These are phyloP conservation scores for Monosporascus cannonballus DNA, from an alignment of 2,329 filamentous ascomycete genomes.

Conservation along the genomic window DNA sequence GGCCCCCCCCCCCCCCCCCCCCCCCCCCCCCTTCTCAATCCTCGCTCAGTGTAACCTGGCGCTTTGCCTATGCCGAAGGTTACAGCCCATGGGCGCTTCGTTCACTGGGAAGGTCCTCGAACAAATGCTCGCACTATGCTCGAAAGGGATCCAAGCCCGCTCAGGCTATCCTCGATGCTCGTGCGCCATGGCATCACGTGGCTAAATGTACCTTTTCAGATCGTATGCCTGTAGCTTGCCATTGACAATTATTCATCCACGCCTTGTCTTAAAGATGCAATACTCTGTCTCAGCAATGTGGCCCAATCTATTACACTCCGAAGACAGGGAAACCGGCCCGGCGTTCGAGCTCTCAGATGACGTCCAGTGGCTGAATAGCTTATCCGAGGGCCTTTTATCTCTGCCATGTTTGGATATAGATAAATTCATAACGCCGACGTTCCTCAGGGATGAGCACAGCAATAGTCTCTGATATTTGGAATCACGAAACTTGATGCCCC, in stretches of 20 bases:
- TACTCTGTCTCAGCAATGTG: conserved; percentile 39
- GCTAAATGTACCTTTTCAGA: conserved; percentile 56
- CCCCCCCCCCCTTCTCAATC: no score
- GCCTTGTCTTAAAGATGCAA: conserved; percentile 41
- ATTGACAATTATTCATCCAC: conserved; percentile 47
- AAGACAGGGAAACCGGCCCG: neutral
- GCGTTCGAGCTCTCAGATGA: neutral
- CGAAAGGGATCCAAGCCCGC: conserved; percentile 42
- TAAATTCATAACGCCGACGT: neutral
- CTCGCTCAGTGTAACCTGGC: conserved; percentile 49
- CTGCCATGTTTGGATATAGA: neutral
- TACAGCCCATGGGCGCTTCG: conserved; percentile 43
- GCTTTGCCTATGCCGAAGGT: conserved; percentile 48
- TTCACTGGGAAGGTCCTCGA: conserved; percentile 37
- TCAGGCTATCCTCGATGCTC: conserved; percentile 35
- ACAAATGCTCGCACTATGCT: conserved; percentile 39
- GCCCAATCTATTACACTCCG: conserved; percentile 31
- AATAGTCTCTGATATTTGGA: neutral
- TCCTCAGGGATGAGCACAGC: neutral
- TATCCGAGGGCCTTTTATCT: neutral
- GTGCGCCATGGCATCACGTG: conserved; percentile 52
- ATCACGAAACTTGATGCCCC: no score
- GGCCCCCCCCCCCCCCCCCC: no score
- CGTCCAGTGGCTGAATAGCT: neutral
- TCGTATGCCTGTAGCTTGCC: conserved; percentile 48